A percentile compares a stretch with the other conserved stretches of the same genome.
Evolutionary conservation across 306 rosid genomes (phyloP).

Genomic region (Styphnolobium japonicum): DNA sequence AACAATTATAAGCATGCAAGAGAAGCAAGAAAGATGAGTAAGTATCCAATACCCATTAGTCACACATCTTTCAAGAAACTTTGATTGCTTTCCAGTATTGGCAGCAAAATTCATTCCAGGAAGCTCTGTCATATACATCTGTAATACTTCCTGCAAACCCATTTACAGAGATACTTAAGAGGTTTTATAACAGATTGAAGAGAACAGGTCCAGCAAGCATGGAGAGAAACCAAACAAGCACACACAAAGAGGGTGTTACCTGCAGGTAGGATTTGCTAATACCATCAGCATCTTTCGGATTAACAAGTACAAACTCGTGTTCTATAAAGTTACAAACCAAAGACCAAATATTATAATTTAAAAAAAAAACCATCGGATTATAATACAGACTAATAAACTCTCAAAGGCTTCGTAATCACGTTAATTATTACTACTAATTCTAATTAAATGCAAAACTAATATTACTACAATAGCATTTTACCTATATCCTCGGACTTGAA

Average conservation of each 20-base stretch:
- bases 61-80: slow-evolving; percentile 81
- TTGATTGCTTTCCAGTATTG: slow-evolving; percentile 81
- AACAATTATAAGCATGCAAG: slow-evolving; percentile 10
- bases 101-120: slow-evolving; percentile 93
- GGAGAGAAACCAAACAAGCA: background rate
- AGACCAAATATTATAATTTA: background rate
- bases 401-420: background rate
- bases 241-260: slow-evolving; percentile 35
- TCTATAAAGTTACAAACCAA: slow-evolving; percentile 27
- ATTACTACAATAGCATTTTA: too few relatives aligned
- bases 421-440: background rate
- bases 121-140: slow-evolving; percentile 68
- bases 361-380: background rate
- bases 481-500: slow-evolving; percentile 29
- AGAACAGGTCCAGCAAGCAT: too few relatives aligned
- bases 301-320: slow-evolving; percentile 54
- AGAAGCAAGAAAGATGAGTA: background rate
- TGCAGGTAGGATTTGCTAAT: slow-evolving; percentile 55
- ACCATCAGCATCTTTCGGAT: slow-evolving; percentile 61
- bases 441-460: too few relatives aligned
- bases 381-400: background rate
- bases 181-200: background rate
- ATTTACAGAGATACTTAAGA: background rate
- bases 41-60: slow-evolving; percentile 62
- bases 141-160: slow-evolving; percentile 64